These are phyloP conservation scores for Spergularia marina DNA, from an alignment of 148 eudicot species.

Conservation along the genomic window DNA sequence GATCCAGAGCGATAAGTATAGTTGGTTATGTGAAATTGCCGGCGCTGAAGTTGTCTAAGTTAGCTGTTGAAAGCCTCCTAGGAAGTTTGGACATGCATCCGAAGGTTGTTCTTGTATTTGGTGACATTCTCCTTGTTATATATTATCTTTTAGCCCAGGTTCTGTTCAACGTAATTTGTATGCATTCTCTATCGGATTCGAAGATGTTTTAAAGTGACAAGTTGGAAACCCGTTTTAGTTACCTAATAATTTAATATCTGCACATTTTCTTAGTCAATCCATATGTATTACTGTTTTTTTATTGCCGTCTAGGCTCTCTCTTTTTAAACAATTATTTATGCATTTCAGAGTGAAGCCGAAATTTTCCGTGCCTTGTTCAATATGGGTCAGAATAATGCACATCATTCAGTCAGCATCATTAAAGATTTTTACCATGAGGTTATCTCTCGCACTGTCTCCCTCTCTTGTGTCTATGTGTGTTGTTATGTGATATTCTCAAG, in stretches of 20 bases:
- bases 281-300: neutral
- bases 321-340: neutral
- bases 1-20: slow-evolving; percentile 54
- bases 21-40: slow-evolving; percentile 50
- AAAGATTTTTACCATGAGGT: slow-evolving; percentile 54
- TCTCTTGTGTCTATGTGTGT: neutral
- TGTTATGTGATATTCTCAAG: neutral
- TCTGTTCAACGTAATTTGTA: neutral
- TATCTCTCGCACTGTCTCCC: slow-evolving; percentile 8
- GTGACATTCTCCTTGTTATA: neutral
- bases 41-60: slow-evolving; percentile 41
- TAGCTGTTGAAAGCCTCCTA: slow-evolving; percentile 53
- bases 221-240: neutral
- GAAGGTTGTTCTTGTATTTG: slow-evolving; percentile 46
- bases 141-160: neutral
- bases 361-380: slow-evolving; percentile 44
- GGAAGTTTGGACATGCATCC: slow-evolving; percentile 58
- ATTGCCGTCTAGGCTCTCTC: neutral
- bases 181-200: neutral
- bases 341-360: slow-evolving; percentile 73
- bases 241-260: neutral
- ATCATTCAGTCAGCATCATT: slow-evolving; percentile 44
- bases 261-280: neutral
- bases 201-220: neutral
- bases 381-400: slow-evolving; percentile 63